Evolutionary conservation across 352 stramenopile species (phyloP).

Genomic region (Phytopythium oedochilum): DNA sequence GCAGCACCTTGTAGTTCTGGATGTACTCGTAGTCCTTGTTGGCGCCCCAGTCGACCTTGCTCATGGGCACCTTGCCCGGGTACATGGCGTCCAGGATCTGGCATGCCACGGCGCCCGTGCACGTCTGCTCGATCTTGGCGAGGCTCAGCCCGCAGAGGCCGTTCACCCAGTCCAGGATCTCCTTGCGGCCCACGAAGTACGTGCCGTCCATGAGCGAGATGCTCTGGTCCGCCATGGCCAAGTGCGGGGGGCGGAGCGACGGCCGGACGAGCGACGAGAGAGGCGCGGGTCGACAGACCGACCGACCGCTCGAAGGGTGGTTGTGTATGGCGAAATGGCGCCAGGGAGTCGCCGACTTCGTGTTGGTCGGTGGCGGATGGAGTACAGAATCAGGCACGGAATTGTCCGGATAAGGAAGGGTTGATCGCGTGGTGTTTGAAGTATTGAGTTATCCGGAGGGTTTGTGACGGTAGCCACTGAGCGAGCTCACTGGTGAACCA

Average conservation of each 20-base stretch:
- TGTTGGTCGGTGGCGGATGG: conserved; percentile 11
- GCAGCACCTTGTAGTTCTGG: conserved; percentile 99
- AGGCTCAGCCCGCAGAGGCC: conserved; percentile 92
- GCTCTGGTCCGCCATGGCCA: conserved; percentile 55
- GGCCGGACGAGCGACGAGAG: too few relatives aligned
- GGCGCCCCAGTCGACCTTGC: conserved; percentile 96
- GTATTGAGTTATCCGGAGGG: too few relatives aligned
- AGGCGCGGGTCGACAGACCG: too few relatives aligned
- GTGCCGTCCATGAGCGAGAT: conserved; percentile 96
- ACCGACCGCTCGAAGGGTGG: too few relatives aligned
- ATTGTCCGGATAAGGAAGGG: background rate
- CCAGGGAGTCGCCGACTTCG: background rate
- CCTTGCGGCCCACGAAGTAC: conserved; percentile 96
- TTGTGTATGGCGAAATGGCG: too few relatives aligned
- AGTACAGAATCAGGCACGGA: conserved; percentile 2
- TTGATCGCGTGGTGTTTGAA: too few relatives aligned
- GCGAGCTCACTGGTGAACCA: too few relatives aligned
- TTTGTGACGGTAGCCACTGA: too few relatives aligned
- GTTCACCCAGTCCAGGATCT: conserved; percentile 99
- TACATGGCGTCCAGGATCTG: conserved; percentile 97
- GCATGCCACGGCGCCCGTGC: conserved; percentile 94
- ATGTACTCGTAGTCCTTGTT: conserved; percentile 98
- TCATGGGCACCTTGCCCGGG: conserved; percentile 94
- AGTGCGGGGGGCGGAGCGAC: background rate
- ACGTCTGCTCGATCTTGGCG: conserved; percentile 97